Evolutionary conservation across 257 asterid genomes (phyloP).

Genomic region (Verbena officinalis): DNA sequence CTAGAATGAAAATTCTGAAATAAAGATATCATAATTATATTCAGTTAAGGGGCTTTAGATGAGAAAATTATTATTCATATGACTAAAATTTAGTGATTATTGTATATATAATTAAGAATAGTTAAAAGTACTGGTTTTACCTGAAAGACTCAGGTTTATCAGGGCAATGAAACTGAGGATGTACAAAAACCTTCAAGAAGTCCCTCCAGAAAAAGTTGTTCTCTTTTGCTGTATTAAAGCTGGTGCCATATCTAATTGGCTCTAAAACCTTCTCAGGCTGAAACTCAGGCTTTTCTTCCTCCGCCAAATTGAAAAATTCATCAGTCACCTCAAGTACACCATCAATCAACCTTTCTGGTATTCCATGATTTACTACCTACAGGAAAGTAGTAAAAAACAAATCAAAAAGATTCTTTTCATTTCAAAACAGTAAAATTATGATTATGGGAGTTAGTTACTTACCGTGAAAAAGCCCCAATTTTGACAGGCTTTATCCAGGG

Average conservation of each 20-base stretch:
- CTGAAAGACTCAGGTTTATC: constrained; percentile 55
- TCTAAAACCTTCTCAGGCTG: constrained; percentile 52
- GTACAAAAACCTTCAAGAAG: constrained; percentile 71
- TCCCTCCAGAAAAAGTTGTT: constrained; percentile 65
- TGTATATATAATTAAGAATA: too few species aligned
- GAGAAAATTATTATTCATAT: too few species aligned
- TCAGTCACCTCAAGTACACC: constrained; percentile 39
- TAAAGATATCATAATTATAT: too few species aligned
- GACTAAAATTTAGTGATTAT: too few species aligned
- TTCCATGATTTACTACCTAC: constrained; percentile 62
- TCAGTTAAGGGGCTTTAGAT: too few species aligned
- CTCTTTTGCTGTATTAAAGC: constrained; percentile 64
- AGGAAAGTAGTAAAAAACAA: too few species aligned
- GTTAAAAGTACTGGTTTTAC: constrained; percentile 35
- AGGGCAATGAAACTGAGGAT: constrained; percentile 68
- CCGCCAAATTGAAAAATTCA: constrained; percentile 62
- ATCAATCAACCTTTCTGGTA: constrained; percentile 49
- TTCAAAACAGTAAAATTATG: too few species aligned
- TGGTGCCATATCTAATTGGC: constrained; percentile 76
- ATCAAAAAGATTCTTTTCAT: too few species aligned
- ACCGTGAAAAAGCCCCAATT: constrained; percentile 73
- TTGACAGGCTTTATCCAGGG: constrained; percentile 49
- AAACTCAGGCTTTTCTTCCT: constrained; percentile 63
- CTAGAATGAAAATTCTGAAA: too few species aligned
- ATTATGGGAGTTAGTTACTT: too few species aligned